Percentiles rank a stretch among this genome's conserved stretches.
phyloP scores from a whole-genome alignment of 73 alveolate species.

The Chromera velia region DNA sequence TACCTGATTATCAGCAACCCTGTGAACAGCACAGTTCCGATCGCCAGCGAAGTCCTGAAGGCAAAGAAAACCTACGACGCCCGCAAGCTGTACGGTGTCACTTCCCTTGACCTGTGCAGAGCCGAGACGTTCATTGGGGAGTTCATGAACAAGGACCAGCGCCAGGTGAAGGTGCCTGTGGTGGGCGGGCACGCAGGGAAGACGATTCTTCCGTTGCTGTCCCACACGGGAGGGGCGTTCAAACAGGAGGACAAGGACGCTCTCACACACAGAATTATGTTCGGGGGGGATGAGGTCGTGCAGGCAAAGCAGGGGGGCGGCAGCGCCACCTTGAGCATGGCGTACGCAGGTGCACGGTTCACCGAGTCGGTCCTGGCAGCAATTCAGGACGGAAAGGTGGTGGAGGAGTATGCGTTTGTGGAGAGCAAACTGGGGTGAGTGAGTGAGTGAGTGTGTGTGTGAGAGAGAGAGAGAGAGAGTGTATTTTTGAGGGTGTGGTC shows the following conservation, averaged over 20 bases:
- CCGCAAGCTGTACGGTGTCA: constrained; percentile 28
- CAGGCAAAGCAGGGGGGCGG: constrained; percentile 24
- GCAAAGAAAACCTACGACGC: constrained; percentile 25
- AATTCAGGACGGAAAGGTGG: too few species aligned
- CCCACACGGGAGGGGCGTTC: not conserved
- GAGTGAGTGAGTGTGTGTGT: too few species aligned
- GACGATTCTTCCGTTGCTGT: constrained; percentile 33
- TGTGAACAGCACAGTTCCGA: constrained; percentile 32
- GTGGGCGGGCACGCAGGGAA: constrained; percentile 33
- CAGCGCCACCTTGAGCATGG: constrained; percentile 33
- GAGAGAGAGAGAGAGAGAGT: too few species aligned
- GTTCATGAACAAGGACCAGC: constrained; percentile 11
- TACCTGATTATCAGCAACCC: constrained; percentile 34
- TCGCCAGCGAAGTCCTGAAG: constrained; percentile 30
- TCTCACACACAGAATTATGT: constrained; percentile 6
- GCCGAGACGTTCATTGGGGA: constrained; percentile 36
- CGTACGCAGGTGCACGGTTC: constrained; percentile 39
- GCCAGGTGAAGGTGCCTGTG: constrained; percentile 28
- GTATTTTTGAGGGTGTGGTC: too few species aligned
- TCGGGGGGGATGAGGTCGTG: constrained; percentile 37
- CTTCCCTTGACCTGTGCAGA: constrained; percentile 27
- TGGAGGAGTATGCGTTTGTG: too few species aligned
- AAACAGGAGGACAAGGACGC: constrained; percentile 8
- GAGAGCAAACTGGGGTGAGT: too few species aligned
- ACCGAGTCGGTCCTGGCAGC: too few species aligned